Conservation (phyloP, 352 stramenopile species). For the Globisporangium perplexum region DNA sequence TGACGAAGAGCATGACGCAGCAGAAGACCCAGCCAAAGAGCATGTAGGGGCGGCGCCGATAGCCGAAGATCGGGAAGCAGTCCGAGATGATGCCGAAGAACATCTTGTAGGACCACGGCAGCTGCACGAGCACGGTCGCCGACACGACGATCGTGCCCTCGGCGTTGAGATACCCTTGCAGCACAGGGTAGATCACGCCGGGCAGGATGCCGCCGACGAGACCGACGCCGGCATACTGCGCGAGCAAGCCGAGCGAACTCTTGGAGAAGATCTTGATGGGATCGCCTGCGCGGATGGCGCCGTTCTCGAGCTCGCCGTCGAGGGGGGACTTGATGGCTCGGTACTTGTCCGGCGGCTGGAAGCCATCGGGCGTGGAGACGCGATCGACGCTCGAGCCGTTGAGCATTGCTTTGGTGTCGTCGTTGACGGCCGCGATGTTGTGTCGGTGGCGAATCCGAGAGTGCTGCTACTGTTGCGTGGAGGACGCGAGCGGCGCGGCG, state of each 20-base stretch:
- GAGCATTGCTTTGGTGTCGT: neutral
- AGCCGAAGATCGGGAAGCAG: slow-evolving; percentile 53
- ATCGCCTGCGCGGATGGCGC: slow-evolving; percentile 23
- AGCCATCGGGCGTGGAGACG: slow-evolving; percentile 1
- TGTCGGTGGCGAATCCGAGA: neutral
- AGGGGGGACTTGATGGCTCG: slow-evolving; percentile 7
- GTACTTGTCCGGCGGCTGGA: slow-evolving; percentile 7
- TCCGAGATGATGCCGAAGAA: slow-evolving; percentile 56
- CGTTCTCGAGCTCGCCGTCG: slow-evolving; percentile 20
- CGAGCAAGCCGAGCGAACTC: slow-evolving; percentile 29
- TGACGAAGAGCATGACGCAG: slow-evolving; percentile 40
- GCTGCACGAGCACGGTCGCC: slow-evolving; percentile 36
- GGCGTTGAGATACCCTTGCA: slow-evolving; percentile 51
- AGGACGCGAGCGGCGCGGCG: neutral
- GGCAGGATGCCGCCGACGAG: slow-evolving; percentile 43
- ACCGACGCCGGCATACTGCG: slow-evolving; percentile 50
- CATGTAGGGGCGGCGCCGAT: slow-evolving; percentile 55
- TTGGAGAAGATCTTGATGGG: slow-evolving; percentile 24
- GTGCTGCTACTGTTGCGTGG: neutral
- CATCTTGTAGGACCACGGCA: slow-evolving; percentile 57
- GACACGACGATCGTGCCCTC: slow-evolving; percentile 50
- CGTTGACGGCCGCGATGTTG: too few relatives aligned
- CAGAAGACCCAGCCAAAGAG: slow-evolving; percentile 45
- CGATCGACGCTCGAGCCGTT: neutral
- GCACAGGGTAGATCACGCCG: slow-evolving; percentile 46